Base-by-base conservation (phyloP, 1,139 yeast genomes). In the Sugiyamaella neomexicana region DNA sequence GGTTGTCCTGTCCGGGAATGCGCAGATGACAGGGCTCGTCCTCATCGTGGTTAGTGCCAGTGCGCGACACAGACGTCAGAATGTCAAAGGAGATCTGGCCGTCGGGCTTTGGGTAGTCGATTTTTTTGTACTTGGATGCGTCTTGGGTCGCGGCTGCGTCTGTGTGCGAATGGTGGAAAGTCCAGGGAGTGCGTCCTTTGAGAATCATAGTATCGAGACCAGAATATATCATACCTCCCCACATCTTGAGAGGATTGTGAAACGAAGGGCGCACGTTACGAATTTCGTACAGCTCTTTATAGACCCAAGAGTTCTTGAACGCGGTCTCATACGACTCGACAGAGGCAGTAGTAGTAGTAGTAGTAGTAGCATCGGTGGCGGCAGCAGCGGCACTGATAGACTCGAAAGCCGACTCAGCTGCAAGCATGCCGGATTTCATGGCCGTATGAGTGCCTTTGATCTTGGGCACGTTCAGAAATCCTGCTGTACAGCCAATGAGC, bases 381-480 rank as follows among this genome's bases (percentile, higher is more conserved):
- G 76, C 82, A 42, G 74, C 75, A 51, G 75, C 79, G 7, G 75
- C 74, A 23, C 79, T 71, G 38, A 89, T 73, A 44, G 72, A 76
- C n/a, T 80, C 79, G 64, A 77, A 89, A 40, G 90, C 86, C 25
- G 80, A 70, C 65, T 93, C 98, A 1, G 98, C 99, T 1, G 98
- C 99, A 31, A 93, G 73, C 78, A 93, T 85, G 37, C 98, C 99
- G 9, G 95, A 80, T 70, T 91, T 93, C 81, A 93, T 87, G 2
- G 99, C 98, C 0, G 97, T 91, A 69, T 93, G 99, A 0, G 97
- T 86, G n/a, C 99, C 99, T 73, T 93, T 93, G 66, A 93, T 87
- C 70, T 93, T 93, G 45, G 99, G 97, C 45, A 93, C 98, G 69
- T 93, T 93, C 79, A 93, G 81, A 70, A 93, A 91, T 0, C 99